phyloP scores from a whole-genome alignment of 2,329 filamentous ascomycete genomes.

The Beauveria asiatica region DNA sequence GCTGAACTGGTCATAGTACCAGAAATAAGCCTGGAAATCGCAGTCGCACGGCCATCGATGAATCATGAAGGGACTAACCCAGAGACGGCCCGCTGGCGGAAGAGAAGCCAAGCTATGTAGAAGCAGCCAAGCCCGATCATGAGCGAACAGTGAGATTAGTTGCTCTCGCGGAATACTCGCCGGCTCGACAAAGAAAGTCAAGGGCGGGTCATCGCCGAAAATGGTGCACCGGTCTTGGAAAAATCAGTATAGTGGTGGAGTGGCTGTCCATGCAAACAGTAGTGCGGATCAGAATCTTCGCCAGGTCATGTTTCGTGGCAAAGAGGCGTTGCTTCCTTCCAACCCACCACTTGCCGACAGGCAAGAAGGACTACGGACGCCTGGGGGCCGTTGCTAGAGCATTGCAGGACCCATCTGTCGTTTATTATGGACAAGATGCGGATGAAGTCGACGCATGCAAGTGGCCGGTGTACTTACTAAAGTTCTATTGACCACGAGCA shows the following conservation, averaged over 20 bases:
- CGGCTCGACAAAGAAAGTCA: not conserved
- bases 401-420: not conserved
- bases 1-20: not conserved
- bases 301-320: not conserved
- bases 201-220: not conserved
- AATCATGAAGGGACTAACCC: not conserved
- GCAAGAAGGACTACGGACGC: not conserved
- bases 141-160: not conserved
- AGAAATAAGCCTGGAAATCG: not conserved
- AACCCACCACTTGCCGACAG: not conserved
- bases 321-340: not conserved
- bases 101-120: not conserved
- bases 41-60: not conserved
- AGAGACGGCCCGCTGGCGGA: not conserved
- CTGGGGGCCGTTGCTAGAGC: not conserved
- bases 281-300: not conserved
- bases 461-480: not conserved
- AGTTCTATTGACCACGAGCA: not conserved
- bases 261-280: not conserved
- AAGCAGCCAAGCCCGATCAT: not conserved
- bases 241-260: not conserved
- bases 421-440: not conserved
- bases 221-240: not conserved
- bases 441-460: not conserved
- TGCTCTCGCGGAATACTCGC: not conserved